Percentiles rank a stretch among this genome's conserved stretches.
Evolutionary conservation across 2,329 filamentous ascomycete species (phyloP).

Genomic region (Xylaria digitata): DNA sequence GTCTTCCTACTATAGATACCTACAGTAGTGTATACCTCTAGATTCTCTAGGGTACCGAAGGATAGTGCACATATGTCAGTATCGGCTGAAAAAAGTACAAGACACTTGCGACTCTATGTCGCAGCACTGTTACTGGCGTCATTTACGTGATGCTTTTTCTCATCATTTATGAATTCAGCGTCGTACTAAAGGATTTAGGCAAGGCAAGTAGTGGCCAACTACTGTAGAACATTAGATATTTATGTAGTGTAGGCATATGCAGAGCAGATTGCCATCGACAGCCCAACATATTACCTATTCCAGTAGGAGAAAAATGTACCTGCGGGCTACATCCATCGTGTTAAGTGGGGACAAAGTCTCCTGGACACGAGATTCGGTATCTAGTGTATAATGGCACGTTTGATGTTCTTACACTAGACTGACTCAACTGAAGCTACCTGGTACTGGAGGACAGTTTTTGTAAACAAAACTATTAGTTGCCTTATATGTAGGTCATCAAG

Average conservation of each 20-base stretch:
- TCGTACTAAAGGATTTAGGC: slow-evolving; percentile 12
- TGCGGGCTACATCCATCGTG: neutral
- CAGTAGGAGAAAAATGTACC: neutral
- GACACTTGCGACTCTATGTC: neutral
- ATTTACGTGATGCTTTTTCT: neutral
- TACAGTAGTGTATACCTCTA: no score
- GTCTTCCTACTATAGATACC: slow-evolving; percentile 3
- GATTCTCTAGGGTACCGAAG: no score
- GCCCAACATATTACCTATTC: neutral
- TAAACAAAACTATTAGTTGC: neutral
- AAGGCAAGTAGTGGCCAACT: slow-evolving; percentile 7
- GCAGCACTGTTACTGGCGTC: neutral
- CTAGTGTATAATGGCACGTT: neutral
- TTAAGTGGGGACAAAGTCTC: slow-evolving; percentile 12
- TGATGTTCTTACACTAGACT: neutral
- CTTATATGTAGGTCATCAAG: no score
- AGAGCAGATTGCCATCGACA: slow-evolving; percentile 13
- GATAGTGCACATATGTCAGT: neutral
- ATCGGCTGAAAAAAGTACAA: neutral
- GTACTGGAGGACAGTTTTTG: neutral
- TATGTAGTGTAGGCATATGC: neutral
- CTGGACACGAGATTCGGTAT: slow-evolving; percentile 9
- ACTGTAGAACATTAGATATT: no score
- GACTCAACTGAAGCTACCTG: neutral
- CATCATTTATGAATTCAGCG: slow-evolving; percentile 15